Percentiles rank a stretch among this genome's conserved stretches.
Conservation (phyloP, 108 stramenopile species). For the Skeletonema marinoi region DNA sequence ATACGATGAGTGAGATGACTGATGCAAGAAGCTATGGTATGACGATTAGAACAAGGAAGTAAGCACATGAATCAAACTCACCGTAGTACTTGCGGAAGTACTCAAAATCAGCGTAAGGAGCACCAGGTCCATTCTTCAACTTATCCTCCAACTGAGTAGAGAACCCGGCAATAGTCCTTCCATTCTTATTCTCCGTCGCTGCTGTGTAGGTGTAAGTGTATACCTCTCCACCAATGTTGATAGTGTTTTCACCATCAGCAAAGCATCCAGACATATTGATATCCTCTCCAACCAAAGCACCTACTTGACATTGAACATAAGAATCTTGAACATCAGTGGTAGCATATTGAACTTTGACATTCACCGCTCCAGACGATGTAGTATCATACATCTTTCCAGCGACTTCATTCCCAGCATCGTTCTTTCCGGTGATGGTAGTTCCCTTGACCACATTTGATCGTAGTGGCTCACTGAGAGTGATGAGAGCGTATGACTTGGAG, state of each 20-base stretch:
- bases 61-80: neutral
- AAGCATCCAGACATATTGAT: conserved; percentile 23
- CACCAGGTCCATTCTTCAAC: conserved; percentile 40
- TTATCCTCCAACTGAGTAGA: conserved; percentile 49
- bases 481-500: conserved; percentile 66
- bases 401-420: conserved; percentile 47
- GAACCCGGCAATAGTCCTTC: conserved; percentile 61
- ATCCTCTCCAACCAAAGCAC: conserved; percentile 44
- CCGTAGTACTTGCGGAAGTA: conserved; percentile 77
- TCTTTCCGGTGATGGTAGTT: conserved; percentile 40
- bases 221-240: conserved; percentile 27
- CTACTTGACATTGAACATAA: conserved; percentile 74
- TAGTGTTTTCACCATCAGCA: neutral
- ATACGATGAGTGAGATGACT: neutral
- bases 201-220: conserved; percentile 53
- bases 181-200: conserved; percentile 58
- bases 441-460: conserved; percentile 23
- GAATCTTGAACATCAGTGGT: conserved; percentile 49
- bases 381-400: conserved; percentile 47
- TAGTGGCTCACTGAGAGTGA: conserved; percentile 53
- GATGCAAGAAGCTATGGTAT: neutral
- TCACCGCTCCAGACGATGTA: conserved; percentile 26
- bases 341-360: conserved; percentile 56
- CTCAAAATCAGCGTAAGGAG: conserved; percentile 54
- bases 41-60: neutral